Conservation (phyloP, 306 rosid genomes). For the Prunus padus region DNA sequence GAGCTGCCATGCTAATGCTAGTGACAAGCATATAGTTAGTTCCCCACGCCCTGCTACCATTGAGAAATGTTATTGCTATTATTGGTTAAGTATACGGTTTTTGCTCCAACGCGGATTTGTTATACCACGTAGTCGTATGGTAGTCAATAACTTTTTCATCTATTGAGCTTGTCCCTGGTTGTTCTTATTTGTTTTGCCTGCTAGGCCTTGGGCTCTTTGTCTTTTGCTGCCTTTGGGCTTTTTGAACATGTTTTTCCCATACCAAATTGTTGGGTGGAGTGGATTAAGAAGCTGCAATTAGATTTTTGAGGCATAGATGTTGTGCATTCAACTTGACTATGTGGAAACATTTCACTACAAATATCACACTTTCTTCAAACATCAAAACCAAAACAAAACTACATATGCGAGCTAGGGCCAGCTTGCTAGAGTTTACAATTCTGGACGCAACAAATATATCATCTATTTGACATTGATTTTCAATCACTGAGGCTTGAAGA, state of each 20-base stretch:
- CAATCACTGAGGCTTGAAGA: conserved; percentile 45
- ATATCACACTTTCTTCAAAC: neutral
- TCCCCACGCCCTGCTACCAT: conserved; percentile 56
- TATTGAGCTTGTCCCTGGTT: no score
- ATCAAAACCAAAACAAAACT: neutral
- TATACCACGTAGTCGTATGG: no score
- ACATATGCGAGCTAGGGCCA: neutral
- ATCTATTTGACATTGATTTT: neutral
- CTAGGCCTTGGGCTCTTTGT: no score
- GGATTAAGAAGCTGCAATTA: neutral
- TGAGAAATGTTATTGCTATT: neutral
- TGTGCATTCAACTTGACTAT: neutral
- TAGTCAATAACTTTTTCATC: no score
- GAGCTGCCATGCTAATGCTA: conserved; percentile 62
- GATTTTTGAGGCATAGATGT: neutral
- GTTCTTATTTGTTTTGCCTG: no score
- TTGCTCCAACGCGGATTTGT: no score
- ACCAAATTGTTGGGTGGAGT: neutral
- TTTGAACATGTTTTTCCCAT: no score
- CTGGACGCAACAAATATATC: neutral
- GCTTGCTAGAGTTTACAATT: neutral
- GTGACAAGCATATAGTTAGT: conserved; percentile 31
- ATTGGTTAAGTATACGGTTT: neutral
- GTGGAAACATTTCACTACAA: neutral
- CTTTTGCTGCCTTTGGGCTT: no score